Evolutionary conservation across 1,284 basidiomycete genomes (phyloP), one percentile per base, ranked within the genome.

Genomic region (Boletus sp.): DNA sequence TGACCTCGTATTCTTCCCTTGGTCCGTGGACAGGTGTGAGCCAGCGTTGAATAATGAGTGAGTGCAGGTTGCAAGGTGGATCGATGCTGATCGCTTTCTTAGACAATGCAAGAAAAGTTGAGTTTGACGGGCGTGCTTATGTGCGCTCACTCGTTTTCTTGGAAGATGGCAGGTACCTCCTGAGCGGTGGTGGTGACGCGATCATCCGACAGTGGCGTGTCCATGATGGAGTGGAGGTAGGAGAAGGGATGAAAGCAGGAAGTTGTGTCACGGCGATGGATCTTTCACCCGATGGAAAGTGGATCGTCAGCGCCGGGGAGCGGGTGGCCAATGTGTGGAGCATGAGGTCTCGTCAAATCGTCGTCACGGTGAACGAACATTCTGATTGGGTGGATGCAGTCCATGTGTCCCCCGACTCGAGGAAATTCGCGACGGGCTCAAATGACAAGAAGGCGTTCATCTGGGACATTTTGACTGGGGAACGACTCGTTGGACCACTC

Each of bases 161-260:
- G 38, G 26, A 26, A 7, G 38, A 36, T 26, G 33, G 32, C 4
- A 26, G n/a, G 10, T 8, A 41, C n/a, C 19, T 49, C 4, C n/a
- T 49, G 25, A 39, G 44, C 5, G 47, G 46, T 47, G 20, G 44
- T 2, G 44, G 34, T 5, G 30, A 48, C 14, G 9, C 8, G 3
- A 23, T 27, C 19, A 48, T 48, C 6, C 30, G 44, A 10, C 47
- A 48, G 10, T 49, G 47, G 47, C 17, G 44, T 7, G 13, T 37
- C 12, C 10, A 17, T 3, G 47, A 38, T 6, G 35, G 47, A 8
- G 19, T 12, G 19, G 35, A 48, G 35, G 29, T 48, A 5, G 41
- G 26, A n/a, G 33, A 47, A n/a, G 26, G 23, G 9, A 43, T 47
- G 32, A 44, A 22, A 27, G 29, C 45, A 5, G 25, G 10, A 4